Evolutionary conservation across 2,329 filamentous ascomycete species (phyloP), one percentile per base, ranked within the genome.

Genomic region (Pseudogymnoascus sp.): DNA sequence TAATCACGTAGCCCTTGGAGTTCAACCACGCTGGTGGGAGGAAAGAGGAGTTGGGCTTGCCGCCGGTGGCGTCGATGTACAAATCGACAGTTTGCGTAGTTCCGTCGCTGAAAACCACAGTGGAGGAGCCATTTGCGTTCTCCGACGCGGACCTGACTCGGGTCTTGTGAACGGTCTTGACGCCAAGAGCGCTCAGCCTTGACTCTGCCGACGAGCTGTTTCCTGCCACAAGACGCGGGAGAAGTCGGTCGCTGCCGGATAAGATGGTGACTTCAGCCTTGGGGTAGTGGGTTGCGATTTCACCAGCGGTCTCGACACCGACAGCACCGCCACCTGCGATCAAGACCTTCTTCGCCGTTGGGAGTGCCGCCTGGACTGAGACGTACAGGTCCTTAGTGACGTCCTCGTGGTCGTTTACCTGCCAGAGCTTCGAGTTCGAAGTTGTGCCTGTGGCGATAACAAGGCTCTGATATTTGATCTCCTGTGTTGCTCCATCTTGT

Each of bases 391-490:
- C 21, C 17, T 62, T 61, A n/a, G 64, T 64, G 7, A 44, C 17
- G 40, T 76, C 72, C 0, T 77, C 75, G 3, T 75, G 75, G 9
- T 71, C 75, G 19, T 81, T 67, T 23, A 71, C 70, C 71, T 83
- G 83, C 74, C 79, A 84, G 1, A 68, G 62, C 6, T 62, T 81
- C 77, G 74, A 80, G 75, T 64, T 69, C 70, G 15, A 76, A 74
- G 19, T 68, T 70, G 61, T 72, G 7, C 83, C 83, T 1, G 82
- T 85, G 7, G 82, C 81, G 33, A 86, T 73, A 64, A 86, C 68
- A 31, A 85, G 74, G 26, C 77, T 78, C 65, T 82, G 75, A 69
- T 84, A 85, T 15, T 68, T 67, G 6, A 67, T 68, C 15, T 73
- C 76, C 9, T 23, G 44, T 11, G 63, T 46, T 42, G 40, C 26